Evolutionary conservation across 441 rosid genomes (phyloP).

Genomic region (Raphanus hybrid): DNA sequence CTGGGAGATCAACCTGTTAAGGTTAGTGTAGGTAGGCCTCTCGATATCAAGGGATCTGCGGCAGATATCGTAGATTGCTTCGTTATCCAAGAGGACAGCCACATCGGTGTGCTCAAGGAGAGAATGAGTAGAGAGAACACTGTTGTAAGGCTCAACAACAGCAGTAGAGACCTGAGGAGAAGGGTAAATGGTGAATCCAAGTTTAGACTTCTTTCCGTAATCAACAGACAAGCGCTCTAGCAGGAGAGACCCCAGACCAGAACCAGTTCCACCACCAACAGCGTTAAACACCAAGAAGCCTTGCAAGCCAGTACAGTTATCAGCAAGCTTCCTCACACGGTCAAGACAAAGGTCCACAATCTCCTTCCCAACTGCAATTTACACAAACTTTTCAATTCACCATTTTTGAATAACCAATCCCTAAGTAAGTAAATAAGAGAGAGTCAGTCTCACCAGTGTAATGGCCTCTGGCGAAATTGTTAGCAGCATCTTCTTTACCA

Average conservation of each 20-base stretch:
- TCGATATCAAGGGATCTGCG: slow-evolving; percentile 84
- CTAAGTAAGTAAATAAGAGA: not conserved
- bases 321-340: slow-evolving; percentile 85
- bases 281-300: slow-evolving; percentile 90
- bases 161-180: slow-evolving; percentile 99
- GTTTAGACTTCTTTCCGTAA: slow-evolving; percentile 91
- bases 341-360: slow-evolving; percentile 90
- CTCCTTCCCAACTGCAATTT: slow-evolving; percentile 77
- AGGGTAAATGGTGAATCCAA: slow-evolving; percentile 89
- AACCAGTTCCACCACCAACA: slow-evolving; percentile 96
- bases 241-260: slow-evolving; percentile 83
- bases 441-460: slow-evolving; percentile 59
- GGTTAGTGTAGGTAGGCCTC: slow-evolving; percentile 89
- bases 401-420: slow-evolving; percentile 31
- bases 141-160: slow-evolving; percentile 94
- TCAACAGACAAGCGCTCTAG: slow-evolving; percentile 88
- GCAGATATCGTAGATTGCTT: slow-evolving; percentile 92
- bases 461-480: slow-evolving; percentile 92
- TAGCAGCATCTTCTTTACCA: slow-evolving; percentile 96
- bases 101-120: slow-evolving; percentile 96
- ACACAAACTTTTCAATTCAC: not conserved
- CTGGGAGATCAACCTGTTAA: slow-evolving; percentile 90
- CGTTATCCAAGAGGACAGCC: slow-evolving; percentile 86
- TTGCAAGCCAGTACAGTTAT: slow-evolving; percentile 91
- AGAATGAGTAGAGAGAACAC: slow-evolving; percentile 91